These are phyloP conservation scores for Mycena crocata DNA, from an alignment of 768 basidiomycete genomes.

Conservation along the genomic window DNA sequence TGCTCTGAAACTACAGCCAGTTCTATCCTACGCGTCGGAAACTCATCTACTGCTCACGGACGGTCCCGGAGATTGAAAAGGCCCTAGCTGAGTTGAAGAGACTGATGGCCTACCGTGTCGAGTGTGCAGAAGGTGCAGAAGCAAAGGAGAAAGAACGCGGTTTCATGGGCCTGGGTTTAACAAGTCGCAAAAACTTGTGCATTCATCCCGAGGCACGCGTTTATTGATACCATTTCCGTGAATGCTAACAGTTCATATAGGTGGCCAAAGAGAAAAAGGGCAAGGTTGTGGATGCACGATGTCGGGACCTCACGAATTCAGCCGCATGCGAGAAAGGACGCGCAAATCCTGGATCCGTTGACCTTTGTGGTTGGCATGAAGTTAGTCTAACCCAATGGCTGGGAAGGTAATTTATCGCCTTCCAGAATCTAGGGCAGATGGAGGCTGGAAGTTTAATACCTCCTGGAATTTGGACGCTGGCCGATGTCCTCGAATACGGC, in stretches of 20 bases:
- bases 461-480: constrained; percentile 92
- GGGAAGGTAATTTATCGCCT: constrained; percentile 10
- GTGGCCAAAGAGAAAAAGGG: constrained; percentile 99
- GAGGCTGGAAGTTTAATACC: constrained; percentile 88
- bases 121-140: constrained; percentile 78
- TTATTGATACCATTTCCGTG: background rate
- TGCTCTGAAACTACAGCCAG: constrained; percentile 52
- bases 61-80: constrained; percentile 99
- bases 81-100: constrained; percentile 95
- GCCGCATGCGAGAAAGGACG: constrained; percentile 86
- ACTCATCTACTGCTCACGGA: constrained; percentile 98
- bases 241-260: constrained; percentile 51
- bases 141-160: constrained; percentile 80
- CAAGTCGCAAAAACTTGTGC: constrained; percentile 96
- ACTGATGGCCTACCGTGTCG: constrained; percentile 88
- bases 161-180: constrained; percentile 92
- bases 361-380: constrained; percentile 96
- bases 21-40: constrained; percentile 94
- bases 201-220: constrained; percentile 89
- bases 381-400: constrained; percentile 54
- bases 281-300: constrained; percentile 95
- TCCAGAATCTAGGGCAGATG: constrained; percentile 82
- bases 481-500: constrained; percentile 91
- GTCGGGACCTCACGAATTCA: constrained; percentile 93
- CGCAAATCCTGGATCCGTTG: constrained; percentile 88